These are phyloP conservation scores for Esteya vermicola DNA, from an alignment of 2,329 filamentous ascomycete genomes.

Conservation along the genomic window DNA sequence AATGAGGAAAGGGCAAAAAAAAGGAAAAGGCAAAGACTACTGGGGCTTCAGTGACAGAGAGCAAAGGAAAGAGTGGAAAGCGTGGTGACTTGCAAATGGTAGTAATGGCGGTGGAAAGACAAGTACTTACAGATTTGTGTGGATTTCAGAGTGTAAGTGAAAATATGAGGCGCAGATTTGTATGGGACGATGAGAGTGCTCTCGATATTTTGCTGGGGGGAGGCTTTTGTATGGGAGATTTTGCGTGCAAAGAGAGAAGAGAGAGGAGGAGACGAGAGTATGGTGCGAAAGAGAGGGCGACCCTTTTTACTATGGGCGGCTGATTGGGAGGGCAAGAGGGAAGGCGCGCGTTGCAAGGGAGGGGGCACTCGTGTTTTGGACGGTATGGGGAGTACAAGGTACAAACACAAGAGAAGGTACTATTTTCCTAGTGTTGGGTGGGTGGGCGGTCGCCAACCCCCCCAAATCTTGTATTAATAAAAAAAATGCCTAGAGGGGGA, in stretches of 20 bases:
- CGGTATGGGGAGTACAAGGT: too few species aligned
- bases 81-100: constrained; percentile 26
- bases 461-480: constrained; percentile 7
- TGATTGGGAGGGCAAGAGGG: constrained; percentile 34
- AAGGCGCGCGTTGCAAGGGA: constrained; percentile 3
- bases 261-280: constrained; percentile 36
- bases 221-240: constrained; percentile 41
- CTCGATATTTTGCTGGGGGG: constrained; percentile 31
- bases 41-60: neutral
- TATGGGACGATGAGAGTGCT: constrained; percentile 25
- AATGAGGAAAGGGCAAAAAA: neutral
- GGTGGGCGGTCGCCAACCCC: constrained; percentile 13
- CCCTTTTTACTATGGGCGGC: constrained; percentile 51
- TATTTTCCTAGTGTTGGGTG: constrained; percentile 6
- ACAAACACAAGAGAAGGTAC: neutral
- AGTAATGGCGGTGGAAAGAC: constrained; percentile 20
- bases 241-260: constrained; percentile 28
- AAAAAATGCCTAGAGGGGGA: constrained; percentile 7
- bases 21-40: neutral
- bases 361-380: too few species aligned
- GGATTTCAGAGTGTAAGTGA: constrained; percentile 26
- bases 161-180: constrained; percentile 22
- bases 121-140: constrained; percentile 41
- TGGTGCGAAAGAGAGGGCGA: constrained; percentile 43
- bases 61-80: neutral